Conservation (phyloP, 2,329 filamentous ascomycete species). For the Lecanicillium sp. region DNA sequence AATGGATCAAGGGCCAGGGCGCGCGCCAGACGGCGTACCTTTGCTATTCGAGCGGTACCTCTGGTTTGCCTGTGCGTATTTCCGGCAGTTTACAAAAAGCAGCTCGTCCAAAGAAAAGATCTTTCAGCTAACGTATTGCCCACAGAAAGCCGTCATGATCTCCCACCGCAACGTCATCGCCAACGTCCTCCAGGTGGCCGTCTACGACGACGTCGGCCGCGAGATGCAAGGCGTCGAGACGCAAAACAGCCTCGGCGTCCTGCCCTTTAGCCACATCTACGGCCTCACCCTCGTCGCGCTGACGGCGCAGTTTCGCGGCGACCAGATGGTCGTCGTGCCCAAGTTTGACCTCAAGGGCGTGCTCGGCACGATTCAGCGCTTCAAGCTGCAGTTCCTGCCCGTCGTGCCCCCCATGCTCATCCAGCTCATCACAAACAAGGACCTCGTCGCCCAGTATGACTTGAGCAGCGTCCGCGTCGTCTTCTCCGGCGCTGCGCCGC, state of each 20-base stretch:
- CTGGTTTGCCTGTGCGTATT: constrained; percentile 60
- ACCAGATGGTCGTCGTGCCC: constrained; percentile 63
- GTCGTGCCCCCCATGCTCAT: constrained; percentile 77
- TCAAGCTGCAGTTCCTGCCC: constrained; percentile 60
- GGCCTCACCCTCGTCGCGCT: constrained; percentile 65
- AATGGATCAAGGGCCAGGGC: constrained; percentile 58
- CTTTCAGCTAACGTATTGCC: neutral
- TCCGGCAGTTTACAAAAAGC: too few species aligned
- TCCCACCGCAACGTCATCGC: constrained; percentile 73
- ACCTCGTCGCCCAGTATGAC: constrained; percentile 55
- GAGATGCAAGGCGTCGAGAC: constrained; percentile 27
- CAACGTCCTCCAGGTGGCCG: constrained; percentile 57
- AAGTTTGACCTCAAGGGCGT: constrained; percentile 68
- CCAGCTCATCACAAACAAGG: constrained; percentile 56
- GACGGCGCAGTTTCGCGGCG: constrained; percentile 59
- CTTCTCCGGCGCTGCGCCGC: constrained; percentile 68
- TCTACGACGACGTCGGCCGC: constrained; percentile 33
- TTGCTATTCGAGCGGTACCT: constrained; percentile 75
- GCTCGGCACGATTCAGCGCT: constrained; percentile 56
- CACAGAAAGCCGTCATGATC: constrained; percentile 75
- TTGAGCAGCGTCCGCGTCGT: constrained; percentile 56
- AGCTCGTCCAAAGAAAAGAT: neutral
- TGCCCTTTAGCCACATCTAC: constrained; percentile 80
- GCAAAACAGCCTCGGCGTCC: constrained; percentile 53
- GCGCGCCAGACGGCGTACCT: constrained; percentile 65